Percentiles rank a stretch among this genome's conserved stretches.
Evolutionary conservation across 768 basidiomycete species (phyloP).

Genomic region (Kwoniella shandongensis): DNA sequence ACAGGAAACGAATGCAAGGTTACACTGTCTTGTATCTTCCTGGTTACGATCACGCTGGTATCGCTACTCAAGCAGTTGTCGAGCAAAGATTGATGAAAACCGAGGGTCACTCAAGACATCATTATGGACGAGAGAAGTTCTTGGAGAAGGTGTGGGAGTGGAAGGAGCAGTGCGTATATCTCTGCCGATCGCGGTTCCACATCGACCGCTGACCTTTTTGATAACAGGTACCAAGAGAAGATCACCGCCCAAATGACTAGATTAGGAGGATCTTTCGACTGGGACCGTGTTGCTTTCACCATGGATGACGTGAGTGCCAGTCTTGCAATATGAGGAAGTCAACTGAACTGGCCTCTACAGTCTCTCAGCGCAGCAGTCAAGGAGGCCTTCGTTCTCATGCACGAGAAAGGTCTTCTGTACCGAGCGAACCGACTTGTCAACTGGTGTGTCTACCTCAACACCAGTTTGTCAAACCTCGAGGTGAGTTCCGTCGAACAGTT

Average conservation of each 20-base stretch:
- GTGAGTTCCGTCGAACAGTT: too few species aligned
- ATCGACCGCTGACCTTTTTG: too few species aligned
- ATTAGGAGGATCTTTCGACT: slow-evolving; percentile 90
- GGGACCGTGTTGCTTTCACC: slow-evolving; percentile 91
- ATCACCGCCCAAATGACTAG: slow-evolving; percentile 86
- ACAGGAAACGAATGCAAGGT: slow-evolving; percentile 93
- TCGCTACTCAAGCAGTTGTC: slow-evolving; percentile 96
- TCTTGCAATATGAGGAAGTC: neutral
- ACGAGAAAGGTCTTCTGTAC: slow-evolving; percentile 89
- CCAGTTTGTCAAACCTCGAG: slow-evolving; percentile 96
- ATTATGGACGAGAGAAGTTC: slow-evolving; percentile 91
- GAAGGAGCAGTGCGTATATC: slow-evolving; percentile 81
- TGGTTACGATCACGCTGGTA: slow-evolving; percentile 97
- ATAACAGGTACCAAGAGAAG: slow-evolving; percentile 87
- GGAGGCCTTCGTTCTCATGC: slow-evolving; percentile 85
- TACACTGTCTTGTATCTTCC: slow-evolving; percentile 86
- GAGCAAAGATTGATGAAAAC: slow-evolving; percentile 86
- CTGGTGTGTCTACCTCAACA: slow-evolving; percentile 95
- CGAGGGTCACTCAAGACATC: slow-evolving; percentile 78
- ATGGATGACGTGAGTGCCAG: slow-evolving; percentile 74
- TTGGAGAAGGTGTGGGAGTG: slow-evolving; percentile 87
- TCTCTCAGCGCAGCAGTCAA: slow-evolving; percentile 79
- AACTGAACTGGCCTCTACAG: slow-evolving; percentile 50
- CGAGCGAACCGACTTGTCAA: slow-evolving; percentile 96
- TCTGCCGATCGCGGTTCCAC: neutral